These are phyloP conservation scores for Crataegus laevigata DNA, from an alignment of 306 rosid genomes.

Conservation along the genomic window DNA sequence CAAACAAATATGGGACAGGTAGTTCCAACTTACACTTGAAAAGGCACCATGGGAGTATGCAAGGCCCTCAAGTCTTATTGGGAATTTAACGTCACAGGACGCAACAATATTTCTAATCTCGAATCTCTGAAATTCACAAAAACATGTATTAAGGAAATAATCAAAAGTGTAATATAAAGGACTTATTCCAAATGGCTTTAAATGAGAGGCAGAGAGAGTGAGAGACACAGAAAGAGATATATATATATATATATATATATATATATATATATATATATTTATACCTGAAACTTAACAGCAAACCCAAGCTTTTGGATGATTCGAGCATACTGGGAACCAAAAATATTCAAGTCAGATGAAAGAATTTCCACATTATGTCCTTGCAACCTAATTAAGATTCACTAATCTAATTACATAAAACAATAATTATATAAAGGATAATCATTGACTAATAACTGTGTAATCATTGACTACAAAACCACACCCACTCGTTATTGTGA, in stretches of 20 bases:
- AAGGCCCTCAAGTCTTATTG: constrained; percentile 87
- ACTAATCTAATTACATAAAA: not conserved
- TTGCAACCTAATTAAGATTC: not conserved
- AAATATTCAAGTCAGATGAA: not conserved
- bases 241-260: too few species aligned
- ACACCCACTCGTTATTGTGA: not conserved
- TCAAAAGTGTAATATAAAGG: too few species aligned
- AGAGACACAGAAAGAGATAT: too few species aligned
- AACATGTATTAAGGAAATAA: not conserved
- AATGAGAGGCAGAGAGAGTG: too few species aligned
- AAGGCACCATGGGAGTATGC: constrained; percentile 81
- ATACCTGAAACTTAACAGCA: constrained; percentile 79
- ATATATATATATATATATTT: too few species aligned
- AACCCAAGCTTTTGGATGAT: constrained; percentile 90
- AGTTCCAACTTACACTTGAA: constrained; percentile 60
- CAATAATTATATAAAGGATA: not conserved
- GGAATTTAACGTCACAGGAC: constrained; percentile 90
- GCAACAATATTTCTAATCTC: constrained; percentile 91
- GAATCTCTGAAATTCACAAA: constrained; percentile 38
- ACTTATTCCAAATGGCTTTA: too few species aligned
- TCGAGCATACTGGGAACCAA: constrained; percentile 72
- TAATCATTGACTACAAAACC: too few species aligned
- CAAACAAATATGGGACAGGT: not conserved
- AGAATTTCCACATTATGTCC: not conserved
- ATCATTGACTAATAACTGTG: too few species aligned